phyloP scores from a whole-genome alignment of 164 flowering plant genomes.

The Umbellularia californica region DNA sequence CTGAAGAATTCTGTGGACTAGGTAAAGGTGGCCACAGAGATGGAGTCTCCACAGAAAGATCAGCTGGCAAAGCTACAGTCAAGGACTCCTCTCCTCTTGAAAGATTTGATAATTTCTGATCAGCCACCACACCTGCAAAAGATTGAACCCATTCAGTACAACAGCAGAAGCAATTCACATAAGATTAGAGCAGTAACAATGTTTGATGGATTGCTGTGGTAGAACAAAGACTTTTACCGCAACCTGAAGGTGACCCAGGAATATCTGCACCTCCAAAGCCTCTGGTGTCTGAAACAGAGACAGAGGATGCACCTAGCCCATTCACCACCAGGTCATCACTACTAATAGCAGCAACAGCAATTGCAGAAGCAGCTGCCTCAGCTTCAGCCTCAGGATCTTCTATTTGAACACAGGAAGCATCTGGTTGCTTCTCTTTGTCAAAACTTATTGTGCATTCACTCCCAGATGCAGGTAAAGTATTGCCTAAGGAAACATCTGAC shows the following conservation, averaged over 20 bases:
- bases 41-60: conserved; percentile 87
- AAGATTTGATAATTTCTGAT: conserved; percentile 40
- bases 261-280: conserved; percentile 41
- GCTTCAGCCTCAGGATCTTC: conserved; percentile 67
- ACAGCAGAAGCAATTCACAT: not conserved
- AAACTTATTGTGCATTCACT: conserved; percentile 46
- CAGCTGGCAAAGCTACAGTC: conserved; percentile 91
- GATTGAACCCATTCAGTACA: conserved; percentile 4
- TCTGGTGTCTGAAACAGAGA: conserved; percentile 48
- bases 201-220: not conserved
- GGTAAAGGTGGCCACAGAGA: conserved; percentile 83
- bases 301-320: conserved; percentile 38
- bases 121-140: conserved; percentile 46
- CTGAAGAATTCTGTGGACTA: conserved; percentile 66
- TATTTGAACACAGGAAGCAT: conserved; percentile 46
- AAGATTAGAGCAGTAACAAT: not conserved
- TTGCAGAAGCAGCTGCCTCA: conserved; percentile 92
- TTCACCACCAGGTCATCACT: conserved; percentile 63
- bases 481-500: conserved; percentile 41
- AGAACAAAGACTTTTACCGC: conserved; percentile 1
- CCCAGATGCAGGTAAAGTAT: conserved; percentile 40
- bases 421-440: conserved; percentile 47
- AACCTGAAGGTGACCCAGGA: conserved; percentile 38
- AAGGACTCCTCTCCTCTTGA: conserved; percentile 72
- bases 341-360: conserved; percentile 89